Evolutionary conservation across 2,329 filamentous ascomycete species (phyloP).

Genomic region (Thelonectria olida): DNA sequence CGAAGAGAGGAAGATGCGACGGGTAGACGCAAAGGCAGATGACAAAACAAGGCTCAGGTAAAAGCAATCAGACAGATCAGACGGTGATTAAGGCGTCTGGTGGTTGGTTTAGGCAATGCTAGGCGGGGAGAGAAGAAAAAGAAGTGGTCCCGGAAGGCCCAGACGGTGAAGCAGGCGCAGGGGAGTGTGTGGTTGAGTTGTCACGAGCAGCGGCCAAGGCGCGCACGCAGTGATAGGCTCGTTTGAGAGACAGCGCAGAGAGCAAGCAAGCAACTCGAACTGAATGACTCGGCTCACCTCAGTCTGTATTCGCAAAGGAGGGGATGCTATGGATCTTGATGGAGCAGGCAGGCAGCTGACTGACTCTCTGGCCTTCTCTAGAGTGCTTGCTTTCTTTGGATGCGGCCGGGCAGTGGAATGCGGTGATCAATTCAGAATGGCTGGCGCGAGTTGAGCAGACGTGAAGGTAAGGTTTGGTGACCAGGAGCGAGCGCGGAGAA

Average conservation of each 20-base stretch:
- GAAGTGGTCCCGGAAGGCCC: conserved; percentile 38
- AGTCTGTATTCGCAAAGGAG: conserved; percentile 26
- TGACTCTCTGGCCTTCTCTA: too few species aligned
- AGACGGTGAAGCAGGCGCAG: conserved; percentile 32
- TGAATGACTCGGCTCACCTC: conserved; percentile 47
- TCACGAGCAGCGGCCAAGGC: conserved; percentile 44
- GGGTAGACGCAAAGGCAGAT: conserved; percentile 26
- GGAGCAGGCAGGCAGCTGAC: conserved; percentile 20
- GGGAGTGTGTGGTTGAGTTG: conserved; percentile 39
- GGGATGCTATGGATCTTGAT: conserved; percentile 26
- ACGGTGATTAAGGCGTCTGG: conserved; percentile 22
- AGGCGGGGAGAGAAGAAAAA: conserved; percentile 31
- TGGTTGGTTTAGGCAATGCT: conserved; percentile 36
- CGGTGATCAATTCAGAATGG: conserved; percentile 13
- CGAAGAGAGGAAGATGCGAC: conserved; percentile 24
- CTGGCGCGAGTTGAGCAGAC: conserved; percentile 18
- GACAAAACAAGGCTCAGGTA: conserved; percentile 15
- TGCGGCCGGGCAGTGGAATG: conserved; percentile 16
- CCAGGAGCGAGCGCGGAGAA: conserved; percentile 21
- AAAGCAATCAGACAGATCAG: conserved; percentile 23
- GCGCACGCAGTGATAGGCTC: conserved; percentile 34
- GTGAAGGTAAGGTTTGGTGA: conserved; percentile 28
- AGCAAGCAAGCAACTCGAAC: conserved; percentile 39
- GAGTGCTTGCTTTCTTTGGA: too few species aligned
- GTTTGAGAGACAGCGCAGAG: conserved; percentile 37